Evolutionary conservation across 345 rosid genomes (phyloP).

Genomic region (Geranium brycei): DNA sequence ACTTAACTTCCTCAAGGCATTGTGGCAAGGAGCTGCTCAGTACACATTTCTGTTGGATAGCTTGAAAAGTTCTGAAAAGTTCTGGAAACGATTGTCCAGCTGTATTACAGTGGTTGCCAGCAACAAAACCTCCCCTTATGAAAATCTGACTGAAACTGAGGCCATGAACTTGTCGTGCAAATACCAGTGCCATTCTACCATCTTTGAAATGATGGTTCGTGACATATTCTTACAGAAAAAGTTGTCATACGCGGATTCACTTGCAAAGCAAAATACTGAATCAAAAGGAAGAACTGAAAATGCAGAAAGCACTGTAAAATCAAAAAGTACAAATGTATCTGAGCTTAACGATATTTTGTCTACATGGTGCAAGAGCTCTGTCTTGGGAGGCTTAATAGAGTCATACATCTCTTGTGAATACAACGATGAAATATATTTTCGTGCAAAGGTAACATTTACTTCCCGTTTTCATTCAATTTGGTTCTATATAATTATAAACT

Average conservation of each 20-base stretch:
- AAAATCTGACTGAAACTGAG: slow-evolving; percentile 27
- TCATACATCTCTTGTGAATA: slow-evolving; percentile 43
- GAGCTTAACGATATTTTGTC: slow-evolving; percentile 37
- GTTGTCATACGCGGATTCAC: slow-evolving; percentile 45
- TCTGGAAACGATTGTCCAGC: slow-evolving; percentile 59
- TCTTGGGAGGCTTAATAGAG: slow-evolving; percentile 41
- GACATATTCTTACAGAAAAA: slow-evolving; percentile 71
- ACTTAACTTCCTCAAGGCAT: slow-evolving; percentile 61
- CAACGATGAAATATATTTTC: slow-evolving; percentile 32
- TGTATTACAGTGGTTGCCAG: slow-evolving; percentile 25
- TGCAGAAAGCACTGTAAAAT: slow-evolving; percentile 18
- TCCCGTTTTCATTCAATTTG: background rate
- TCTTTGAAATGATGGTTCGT: slow-evolving; percentile 68
- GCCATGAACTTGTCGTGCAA: slow-evolving; percentile 33
- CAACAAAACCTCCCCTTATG: slow-evolving; percentile 25
- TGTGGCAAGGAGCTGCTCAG: slow-evolving; percentile 88
- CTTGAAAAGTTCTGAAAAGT: slow-evolving; percentile 36
- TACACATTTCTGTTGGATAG: slow-evolving; percentile 39
- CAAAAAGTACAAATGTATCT: slow-evolving; percentile 19
- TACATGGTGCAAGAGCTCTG: slow-evolving; percentile 48
- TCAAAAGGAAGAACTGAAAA: slow-evolving; percentile 20
- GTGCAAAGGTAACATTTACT: slow-evolving; percentile 31
- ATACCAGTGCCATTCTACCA: slow-evolving; percentile 54
- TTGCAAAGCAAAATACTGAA: slow-evolving; percentile 20
- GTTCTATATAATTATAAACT: background rate